Evolutionary conservation across 768 basidiomycete genomes (phyloP), one percentile per base, ranked within the genome.

Genomic region (Agaricus sinodeliciosus): DNA sequence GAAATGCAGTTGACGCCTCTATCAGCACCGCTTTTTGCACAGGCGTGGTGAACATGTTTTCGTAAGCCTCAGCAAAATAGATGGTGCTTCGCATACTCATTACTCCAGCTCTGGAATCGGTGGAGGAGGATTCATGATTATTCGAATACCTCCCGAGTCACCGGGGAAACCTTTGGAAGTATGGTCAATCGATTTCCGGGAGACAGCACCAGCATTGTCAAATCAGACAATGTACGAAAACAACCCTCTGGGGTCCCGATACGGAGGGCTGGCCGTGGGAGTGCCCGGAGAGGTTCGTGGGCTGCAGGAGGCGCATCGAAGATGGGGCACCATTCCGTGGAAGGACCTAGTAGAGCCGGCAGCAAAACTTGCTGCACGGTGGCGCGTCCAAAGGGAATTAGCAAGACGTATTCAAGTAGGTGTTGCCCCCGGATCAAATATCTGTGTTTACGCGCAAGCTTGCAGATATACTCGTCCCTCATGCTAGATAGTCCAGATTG

Each of bases 201-300:
- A 97, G 67, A 85, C 81, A 0, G 91, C 88, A 1, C 92, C 95
- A 0, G 78, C 76, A 0, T 66, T 80, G 31, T 74, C 92, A 4
- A 87, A 85, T 62, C 65, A 72, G 37, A 82, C 82, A 4, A 97
- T 97, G 94, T 97, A 81, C 68, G 60, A 68, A 31, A 68, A 74
- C 11, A 65, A 82, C 40, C 73, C 87, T 2, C 57, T 65, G 3
- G 69, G 73, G 2, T 74, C 91, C 15, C 72, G 60, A 53, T 81
- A 75, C 52, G 95, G 96, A 3, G 94, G 96, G 3, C 70, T 97
- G 49, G 67, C 92, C 5, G 81, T 95, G n/a, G 94, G 81, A 19
- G 85, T 96, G 0, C 96, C 96, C 1, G 89, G 94, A 8, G 94
- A 98, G 69, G 65, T 98, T 43, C 79, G 86, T 19, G 96, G 94